Evolutionary conservation across 2,329 filamentous ascomycete species (phyloP).

Genomic region (Fusarium sp.): DNA sequence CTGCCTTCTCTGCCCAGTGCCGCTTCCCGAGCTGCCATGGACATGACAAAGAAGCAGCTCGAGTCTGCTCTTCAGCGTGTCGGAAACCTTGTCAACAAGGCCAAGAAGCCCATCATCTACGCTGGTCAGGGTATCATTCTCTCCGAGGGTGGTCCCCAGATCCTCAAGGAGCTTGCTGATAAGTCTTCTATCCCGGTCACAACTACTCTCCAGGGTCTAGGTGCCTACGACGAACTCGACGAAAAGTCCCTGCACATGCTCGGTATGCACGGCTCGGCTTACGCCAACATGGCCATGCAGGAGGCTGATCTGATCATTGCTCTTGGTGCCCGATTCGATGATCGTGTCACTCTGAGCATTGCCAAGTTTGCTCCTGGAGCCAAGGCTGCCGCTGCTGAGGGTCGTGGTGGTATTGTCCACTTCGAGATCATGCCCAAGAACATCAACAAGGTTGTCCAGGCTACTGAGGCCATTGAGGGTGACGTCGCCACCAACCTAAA

Average conservation of each 20-base stretch:
- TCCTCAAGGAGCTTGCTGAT: conserved; percentile 88
- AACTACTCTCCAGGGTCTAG: conserved; percentile 93
- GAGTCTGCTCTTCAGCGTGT: conserved; percentile 80
- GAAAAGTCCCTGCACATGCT: conserved; percentile 98
- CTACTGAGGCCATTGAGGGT: conserved; percentile 94
- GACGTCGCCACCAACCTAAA: conserved; percentile 86
- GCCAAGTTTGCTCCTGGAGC: conserved; percentile 90
- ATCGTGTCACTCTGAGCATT: conserved; percentile 88
- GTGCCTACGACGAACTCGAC: conserved; percentile 92
- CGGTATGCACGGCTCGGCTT: conserved; percentile 97
- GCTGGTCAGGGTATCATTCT: conserved; percentile 91
- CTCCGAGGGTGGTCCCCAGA: conserved; percentile 79
- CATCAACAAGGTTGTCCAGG: conserved; percentile 99
- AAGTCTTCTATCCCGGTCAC: conserved; percentile 94
- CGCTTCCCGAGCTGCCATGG: conserved; percentile 81
- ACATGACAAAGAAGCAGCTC: conserved; percentile 79
- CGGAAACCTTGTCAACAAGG: conserved; percentile 83
- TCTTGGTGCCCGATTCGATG: conserved; percentile 93
- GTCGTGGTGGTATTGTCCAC: conserved; percentile 93
- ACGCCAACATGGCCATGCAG: conserved; percentile 98
- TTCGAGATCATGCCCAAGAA: conserved; percentile 99
- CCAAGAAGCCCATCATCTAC: conserved; percentile 96
- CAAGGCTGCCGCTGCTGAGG: conserved; percentile 84
- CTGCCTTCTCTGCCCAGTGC: conserved; percentile 87
- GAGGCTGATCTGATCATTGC: conserved; percentile 96